Evolutionary conservation across 1,139 yeast species (phyloP).

Genomic region (Yamadazyma diospyri): DNA sequence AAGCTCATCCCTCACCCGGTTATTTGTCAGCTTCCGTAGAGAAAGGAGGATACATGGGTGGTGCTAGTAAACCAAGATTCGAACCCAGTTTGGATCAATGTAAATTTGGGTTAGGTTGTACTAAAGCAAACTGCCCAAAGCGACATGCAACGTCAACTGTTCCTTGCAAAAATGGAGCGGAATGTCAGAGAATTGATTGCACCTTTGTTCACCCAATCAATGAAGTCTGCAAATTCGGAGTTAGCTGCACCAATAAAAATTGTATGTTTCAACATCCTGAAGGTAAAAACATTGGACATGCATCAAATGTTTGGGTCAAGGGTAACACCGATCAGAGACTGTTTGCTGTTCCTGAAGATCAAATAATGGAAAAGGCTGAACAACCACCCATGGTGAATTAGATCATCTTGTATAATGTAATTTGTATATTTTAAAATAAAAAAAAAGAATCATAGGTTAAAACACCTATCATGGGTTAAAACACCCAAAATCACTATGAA

Average conservation of each 20-base stretch:
- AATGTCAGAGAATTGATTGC: slow-evolving; percentile 78
- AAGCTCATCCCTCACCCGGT: slow-evolving; percentile 78
- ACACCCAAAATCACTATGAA: background rate
- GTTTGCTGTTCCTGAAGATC: slow-evolving; percentile 77
- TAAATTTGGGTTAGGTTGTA: slow-evolving; percentile 71
- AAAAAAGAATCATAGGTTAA: slow-evolving; percentile 16
- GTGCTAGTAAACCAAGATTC: slow-evolving; percentile 13
- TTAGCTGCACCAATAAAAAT: slow-evolving; percentile 61
- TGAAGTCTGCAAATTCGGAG: slow-evolving; percentile 78
- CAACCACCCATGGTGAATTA: slow-evolving; percentile 22
- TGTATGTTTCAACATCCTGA: slow-evolving; percentile 81
- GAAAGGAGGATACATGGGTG: background rate
- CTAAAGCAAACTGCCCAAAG: slow-evolving; percentile 72
- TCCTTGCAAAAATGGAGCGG: slow-evolving; percentile 77
- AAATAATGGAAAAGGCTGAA: slow-evolving; percentile 69
- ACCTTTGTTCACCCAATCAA: slow-evolving; percentile 74
- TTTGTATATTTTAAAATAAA: slow-evolving; percentile 14
- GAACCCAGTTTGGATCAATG: slow-evolving; percentile 69
- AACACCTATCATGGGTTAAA: slow-evolving; percentile 9
- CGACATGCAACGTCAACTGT: slow-evolving; percentile 77
- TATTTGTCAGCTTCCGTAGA: slow-evolving; percentile 30
- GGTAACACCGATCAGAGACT: slow-evolving; percentile 49
- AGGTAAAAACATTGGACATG: slow-evolving; percentile 42
- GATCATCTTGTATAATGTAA: slow-evolving; percentile 9
- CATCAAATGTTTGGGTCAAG: slow-evolving; percentile 12